Conservation (phyloP, 2,329 filamentous ascomycete genomes). For the Colletotrichum tropicale region DNA sequence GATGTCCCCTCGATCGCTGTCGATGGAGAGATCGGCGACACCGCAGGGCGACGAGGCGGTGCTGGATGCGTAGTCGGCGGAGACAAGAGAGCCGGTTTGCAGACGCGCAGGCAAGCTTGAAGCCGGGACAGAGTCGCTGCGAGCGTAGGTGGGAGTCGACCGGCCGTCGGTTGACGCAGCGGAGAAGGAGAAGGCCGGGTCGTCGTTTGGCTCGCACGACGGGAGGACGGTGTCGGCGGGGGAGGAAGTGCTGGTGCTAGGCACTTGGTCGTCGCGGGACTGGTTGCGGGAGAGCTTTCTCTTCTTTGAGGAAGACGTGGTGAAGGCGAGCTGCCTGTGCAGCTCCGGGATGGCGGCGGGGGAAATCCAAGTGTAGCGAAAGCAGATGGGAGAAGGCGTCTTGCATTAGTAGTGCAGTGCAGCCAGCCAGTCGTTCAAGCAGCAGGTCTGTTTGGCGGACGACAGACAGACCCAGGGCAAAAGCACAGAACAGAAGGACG, state of each 20-base stretch:
- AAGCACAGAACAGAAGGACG: background rate
- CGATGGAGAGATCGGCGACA: slow-evolving; percentile 62
- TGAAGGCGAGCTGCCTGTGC: slow-evolving; percentile 71
- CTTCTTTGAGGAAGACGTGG: slow-evolving; percentile 77
- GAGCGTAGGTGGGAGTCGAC: slow-evolving; percentile 28
- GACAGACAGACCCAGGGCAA: background rate
- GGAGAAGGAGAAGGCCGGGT: slow-evolving; percentile 56
- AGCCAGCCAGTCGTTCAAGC: background rate
- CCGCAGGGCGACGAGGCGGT: slow-evolving; percentile 63
- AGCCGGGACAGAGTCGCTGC: slow-evolving; percentile 39
- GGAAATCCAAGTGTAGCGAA: background rate
- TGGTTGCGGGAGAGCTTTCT: slow-evolving; percentile 63
- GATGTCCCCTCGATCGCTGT: slow-evolving; percentile 55
- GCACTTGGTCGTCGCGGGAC: slow-evolving; percentile 44
- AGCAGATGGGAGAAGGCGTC: background rate
- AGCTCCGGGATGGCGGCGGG: slow-evolving; percentile 49
- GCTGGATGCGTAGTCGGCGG: slow-evolving; percentile 57
- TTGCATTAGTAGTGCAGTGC: slow-evolving; percentile 12
- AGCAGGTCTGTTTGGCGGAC: background rate
- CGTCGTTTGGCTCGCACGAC: slow-evolving; percentile 58
- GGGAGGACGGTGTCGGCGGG: slow-evolving; percentile 52
- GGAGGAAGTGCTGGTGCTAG: slow-evolving; percentile 34
- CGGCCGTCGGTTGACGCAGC: slow-evolving; percentile 33
- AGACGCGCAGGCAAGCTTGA: slow-evolving; percentile 58
- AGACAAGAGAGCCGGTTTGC: slow-evolving; percentile 47